Base-by-base conservation (phyloP, 2,329 filamentous ascomycete genomes). In the Exophiala lecanii-corni region DNA sequence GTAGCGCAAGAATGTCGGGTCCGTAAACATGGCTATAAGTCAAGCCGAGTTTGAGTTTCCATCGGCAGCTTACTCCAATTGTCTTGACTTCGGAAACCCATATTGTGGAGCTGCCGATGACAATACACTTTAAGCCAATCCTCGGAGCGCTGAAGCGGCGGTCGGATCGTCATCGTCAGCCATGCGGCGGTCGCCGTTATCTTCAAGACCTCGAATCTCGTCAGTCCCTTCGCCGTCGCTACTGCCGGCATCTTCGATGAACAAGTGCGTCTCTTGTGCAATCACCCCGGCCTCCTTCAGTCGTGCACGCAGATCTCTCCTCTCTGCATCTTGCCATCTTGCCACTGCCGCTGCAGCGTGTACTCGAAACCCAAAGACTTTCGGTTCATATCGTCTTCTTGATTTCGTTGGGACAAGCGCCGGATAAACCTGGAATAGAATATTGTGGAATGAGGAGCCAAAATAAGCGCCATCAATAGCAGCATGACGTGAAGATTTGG, bases 391-490 rank as follows among this genome's bases (percentile, higher is more conserved):
- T 55, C 92, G 80, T 53, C 88, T 82, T 50, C 82, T 74, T 56
- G 81, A 88, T 75, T 97, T 98, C 55, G 81, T 73, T 2, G 92
- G 92, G 39, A 94, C 81, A 56, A 98, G 76, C 17, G 86, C 81
- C 4, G 92, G 91, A 64, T 97, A 97, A 42, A 98, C 92, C 66
- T 98, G 92, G 73, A 98, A 97, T 50, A 98, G 81, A 67, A 98
- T 96, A 70, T 96, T 96, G 75, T 96, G 91, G 74, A 98, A 98
- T 2, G 87, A 94, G 36, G 91, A 89, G 56, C 92, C 92, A 57
- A 98, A 98, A 75, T 97, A 98, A 53, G 92, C 92, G 51, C 92
- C 92, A 63, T 98, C 92, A 59, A 98, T 96, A 46, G 85, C 79
- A 38, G 89, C 89, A 68, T 98, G 92, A 19, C 92, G 87, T 15